Evolutionary conservation across 805 yeast species (phyloP), one percentile per base, ranked within the genome.

Genomic region (Candida anglica): DNA sequence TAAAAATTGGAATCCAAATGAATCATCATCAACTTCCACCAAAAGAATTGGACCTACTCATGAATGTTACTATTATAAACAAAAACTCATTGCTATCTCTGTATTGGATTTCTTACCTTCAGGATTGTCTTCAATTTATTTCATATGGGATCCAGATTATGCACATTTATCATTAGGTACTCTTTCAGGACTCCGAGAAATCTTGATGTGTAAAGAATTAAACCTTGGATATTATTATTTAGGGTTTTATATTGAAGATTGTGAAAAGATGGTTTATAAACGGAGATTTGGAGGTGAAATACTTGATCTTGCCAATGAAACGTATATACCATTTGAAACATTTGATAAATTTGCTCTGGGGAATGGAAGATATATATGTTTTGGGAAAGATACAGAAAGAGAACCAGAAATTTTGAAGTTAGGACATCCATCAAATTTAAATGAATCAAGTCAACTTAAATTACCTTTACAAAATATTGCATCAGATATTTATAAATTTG

Each of bases 81-180:
- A 57, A 3, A 66, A 71, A 40, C 62, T 88, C 15, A 74, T 85
- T 26, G 96, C 91, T 1, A 59, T 88, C 22, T 85, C 85, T 0
- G 86, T 88, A 1, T 50, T 83, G 19, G 97, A 88, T 55, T 60
- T 88, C 15, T 55, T 89, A 21, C 95, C 95, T 0, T 56, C 75
- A 17, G 82, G 86, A 0, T 54, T 89, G 0, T 86, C 96, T 0
- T 79, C 95, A 0, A 89, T 89, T 1, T 88, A 89, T 53, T 84
- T 89, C 52, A 77, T 88, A 9, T 86, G 93, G 85, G 89, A 87
- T 50, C 93, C 94, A 0, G 89, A 79, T 34, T 81, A 69, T 50
- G 78, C 80, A 4, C 68, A 75, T 33, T 60, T 79, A 44, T 81
- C 86, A 0, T 54, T 88, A 19, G 97, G 97, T 0, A 86, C 86